Conservation (phyloP, 2,329 filamentous ascomycete species). For the Penicillium sp. region DNA sequence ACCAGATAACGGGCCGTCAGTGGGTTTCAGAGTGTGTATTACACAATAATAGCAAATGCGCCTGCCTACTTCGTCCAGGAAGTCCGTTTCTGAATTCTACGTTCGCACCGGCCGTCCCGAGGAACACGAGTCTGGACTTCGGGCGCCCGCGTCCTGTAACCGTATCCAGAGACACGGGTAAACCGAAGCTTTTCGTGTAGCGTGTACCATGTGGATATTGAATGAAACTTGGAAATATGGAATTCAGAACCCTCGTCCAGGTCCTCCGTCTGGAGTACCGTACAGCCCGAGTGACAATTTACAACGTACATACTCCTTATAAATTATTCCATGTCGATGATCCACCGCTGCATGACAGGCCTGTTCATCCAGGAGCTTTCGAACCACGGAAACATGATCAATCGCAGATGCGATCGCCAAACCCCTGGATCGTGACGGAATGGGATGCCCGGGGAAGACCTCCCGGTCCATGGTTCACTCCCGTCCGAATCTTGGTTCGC, state of each 20-base stretch:
- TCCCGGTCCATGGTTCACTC: constrained; percentile 25
- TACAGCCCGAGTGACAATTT: not conserved
- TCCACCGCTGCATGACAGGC: not conserved
- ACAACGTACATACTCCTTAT: not conserved
- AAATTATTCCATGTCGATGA: not conserved
- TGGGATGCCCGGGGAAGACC: constrained; percentile 16
- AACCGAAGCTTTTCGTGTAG: constrained; percentile 3
- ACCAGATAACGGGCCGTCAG: not conserved
- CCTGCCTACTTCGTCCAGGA: constrained; percentile 5
- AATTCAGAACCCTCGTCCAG: not conserved
- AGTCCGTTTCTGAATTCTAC: constrained; percentile 1
- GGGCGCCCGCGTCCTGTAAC: not conserved
- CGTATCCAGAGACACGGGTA: constrained; percentile 4
- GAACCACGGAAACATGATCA: constrained; percentile 1
- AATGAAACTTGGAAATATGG: not conserved
- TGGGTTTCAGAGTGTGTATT: constrained; percentile 1
- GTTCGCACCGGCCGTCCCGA: constrained; percentile 7
- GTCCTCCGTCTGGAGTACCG: not conserved
- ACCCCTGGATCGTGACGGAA: constrained; percentile 11
- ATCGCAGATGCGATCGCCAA: constrained; percentile 10
- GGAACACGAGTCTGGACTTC: constrained; percentile 6
- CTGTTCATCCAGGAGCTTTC: not conserved
- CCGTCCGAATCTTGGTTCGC: constrained; percentile 14
- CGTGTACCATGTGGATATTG: constrained; percentile 1
- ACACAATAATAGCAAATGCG: constrained; percentile 4